Base-by-base conservation (phyloP, 805 yeast species). In the Lipomyces sp. region DNA sequence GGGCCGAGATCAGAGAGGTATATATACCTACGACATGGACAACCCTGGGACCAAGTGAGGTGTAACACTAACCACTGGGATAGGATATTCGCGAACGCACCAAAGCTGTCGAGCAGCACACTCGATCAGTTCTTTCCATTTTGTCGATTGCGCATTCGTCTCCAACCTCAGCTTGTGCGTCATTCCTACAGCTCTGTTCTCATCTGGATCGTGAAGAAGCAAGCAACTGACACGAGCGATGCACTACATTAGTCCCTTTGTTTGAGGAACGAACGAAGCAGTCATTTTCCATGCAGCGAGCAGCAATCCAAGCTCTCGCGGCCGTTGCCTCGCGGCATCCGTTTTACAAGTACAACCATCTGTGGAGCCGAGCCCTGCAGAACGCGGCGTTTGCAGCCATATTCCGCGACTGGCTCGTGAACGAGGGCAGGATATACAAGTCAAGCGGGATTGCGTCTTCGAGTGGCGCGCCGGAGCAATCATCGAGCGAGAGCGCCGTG, bases 281-380 rank as follows among this genome's bases (percentile, higher is more conserved):
- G 11, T 36, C 39, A 22, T 29, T 38, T 13, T 26, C 14, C 19
- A 14, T 22, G 10, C 51, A 29, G 45, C 39, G 28, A 43, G 38
- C 10, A 18, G 39, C 40, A 10, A 26, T 41, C 29, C 18, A 33
- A 28, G 29, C 14, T 21, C 51, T 50, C 8, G 43, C 48, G 3
- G 24, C 28, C 4, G 26, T 33, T 19, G 52, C 57, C 10, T 26
- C 45, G 6, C 28, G 51, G 24, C 37, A 45, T 28, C 47, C 55
- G 23, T 46, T 39, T 33, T 51, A 51, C 53, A 40, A 47, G 42
- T 53, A 53, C 32, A 41, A 51, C 35, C 42, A 31, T 14, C 22
- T 51, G 29, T 53, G 56, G 56, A 22, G 34, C 22, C 23, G 45
- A 5, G 26, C 45, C 2, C n/a, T 53, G n/a, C 58, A 53, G 43